Evolutionary conservation across 345 rosid species (phyloP).

Genomic region (Passiflora organensis): DNA sequence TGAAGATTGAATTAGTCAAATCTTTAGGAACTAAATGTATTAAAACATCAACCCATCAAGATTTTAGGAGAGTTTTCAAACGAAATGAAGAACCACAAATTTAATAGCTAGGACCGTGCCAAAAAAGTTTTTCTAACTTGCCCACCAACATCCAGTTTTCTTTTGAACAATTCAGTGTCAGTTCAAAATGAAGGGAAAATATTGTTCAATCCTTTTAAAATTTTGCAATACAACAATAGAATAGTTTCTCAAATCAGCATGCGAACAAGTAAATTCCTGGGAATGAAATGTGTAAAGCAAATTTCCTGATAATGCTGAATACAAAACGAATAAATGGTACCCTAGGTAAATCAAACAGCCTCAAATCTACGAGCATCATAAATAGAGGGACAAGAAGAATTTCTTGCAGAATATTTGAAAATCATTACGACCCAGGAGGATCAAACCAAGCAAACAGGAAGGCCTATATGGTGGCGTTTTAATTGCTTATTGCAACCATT

Average conservation of each 20-base stretch:
- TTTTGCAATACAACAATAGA: too few relatives aligned
- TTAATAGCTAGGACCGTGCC: background rate
- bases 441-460: too few relatives aligned
- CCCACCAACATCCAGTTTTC: background rate
- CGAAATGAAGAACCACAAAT: background rate
- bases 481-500: background rate
- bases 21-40: background rate
- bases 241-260: background rate
- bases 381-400: background rate
- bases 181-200: background rate
- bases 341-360: too few relatives aligned
- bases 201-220: background rate
- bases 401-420: too few relatives aligned
- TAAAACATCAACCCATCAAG: background rate
- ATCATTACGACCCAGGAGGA: too few relatives aligned
- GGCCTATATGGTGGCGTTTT: background rate
- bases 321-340: too few relatives aligned
- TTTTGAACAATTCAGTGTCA: background rate
- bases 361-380: background rate
- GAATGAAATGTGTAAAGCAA: too few relatives aligned
- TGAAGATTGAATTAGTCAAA: constrained; percentile 4
- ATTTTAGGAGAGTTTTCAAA: background rate
- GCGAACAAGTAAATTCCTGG: too few relatives aligned
- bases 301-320: too few relatives aligned
- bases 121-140: background rate